A percentile compares a stretch with the other conserved stretches of the same genome.
These are phyloP conservation scores for Colletotrichum sublineola DNA, from an alignment of 2,329 filamentous ascomycete species.

Conservation along the genomic window DNA sequence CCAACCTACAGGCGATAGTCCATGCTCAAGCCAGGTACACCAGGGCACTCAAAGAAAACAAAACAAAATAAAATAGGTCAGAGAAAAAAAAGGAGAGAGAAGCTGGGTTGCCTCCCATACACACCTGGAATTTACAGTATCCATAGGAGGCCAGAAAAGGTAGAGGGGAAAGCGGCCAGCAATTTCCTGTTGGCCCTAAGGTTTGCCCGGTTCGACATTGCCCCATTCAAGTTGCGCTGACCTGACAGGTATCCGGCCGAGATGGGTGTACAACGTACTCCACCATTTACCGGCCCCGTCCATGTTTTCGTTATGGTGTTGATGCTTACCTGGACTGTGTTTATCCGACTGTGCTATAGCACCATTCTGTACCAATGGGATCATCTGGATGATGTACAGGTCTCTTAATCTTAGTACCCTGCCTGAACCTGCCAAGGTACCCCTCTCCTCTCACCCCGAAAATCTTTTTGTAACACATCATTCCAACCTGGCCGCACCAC, in stretches of 20 bases:
- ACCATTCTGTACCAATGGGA: too few relatives aligned
- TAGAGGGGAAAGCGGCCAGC: background rate
- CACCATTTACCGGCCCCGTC: too few relatives aligned
- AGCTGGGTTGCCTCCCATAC: too few relatives aligned
- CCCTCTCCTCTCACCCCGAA: background rate
- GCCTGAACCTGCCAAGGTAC: background rate
- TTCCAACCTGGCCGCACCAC: conserved; percentile 5
- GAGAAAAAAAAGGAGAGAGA: too few relatives aligned
- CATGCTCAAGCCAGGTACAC: background rate
- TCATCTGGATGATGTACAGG: too few relatives aligned
- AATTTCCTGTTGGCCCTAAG: background rate
- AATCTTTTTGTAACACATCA: background rate
- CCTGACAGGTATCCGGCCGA: too few relatives aligned
- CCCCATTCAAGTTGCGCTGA: background rate
- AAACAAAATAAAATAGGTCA: too few relatives aligned
- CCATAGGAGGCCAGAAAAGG: background rate
- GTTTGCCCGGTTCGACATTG: background rate
- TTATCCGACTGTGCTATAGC: background rate
- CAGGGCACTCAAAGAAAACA: background rate
- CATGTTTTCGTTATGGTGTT: background rate
- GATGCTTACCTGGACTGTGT: background rate
- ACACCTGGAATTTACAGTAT: too few relatives aligned
- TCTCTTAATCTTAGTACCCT: too few relatives aligned
- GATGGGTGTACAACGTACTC: too few relatives aligned
- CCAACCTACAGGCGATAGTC: background rate